These are phyloP conservation scores for Fusarium anthophilum DNA, from an alignment of 2,329 filamentous ascomycete genomes.

Conservation along the genomic window DNA sequence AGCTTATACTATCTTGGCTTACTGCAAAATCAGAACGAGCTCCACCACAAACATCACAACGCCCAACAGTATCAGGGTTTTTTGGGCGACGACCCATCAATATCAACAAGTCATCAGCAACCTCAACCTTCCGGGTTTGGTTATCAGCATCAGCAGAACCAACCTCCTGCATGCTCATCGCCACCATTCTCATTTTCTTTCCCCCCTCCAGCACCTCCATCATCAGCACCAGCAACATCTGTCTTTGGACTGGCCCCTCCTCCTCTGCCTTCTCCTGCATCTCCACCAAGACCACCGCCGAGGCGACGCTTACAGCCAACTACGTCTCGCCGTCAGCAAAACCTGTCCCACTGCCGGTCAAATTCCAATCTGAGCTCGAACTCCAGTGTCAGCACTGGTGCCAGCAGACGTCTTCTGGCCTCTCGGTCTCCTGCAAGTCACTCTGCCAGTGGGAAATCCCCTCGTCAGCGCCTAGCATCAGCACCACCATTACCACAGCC, in stretches of 20 bases:
- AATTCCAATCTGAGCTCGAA: slow-evolving; percentile 26
- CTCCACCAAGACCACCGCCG: slow-evolving; percentile 33
- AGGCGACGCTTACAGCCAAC: slow-evolving; percentile 41
- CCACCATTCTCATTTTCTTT: slow-evolving; percentile 23
- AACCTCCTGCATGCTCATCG: slow-evolving; percentile 23
- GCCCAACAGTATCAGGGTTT: slow-evolving; percentile 26
- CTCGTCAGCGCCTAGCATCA: slow-evolving; percentile 40
- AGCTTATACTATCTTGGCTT: slow-evolving; percentile 31
- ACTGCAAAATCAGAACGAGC: slow-evolving; percentile 32
- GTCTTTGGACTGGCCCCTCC: slow-evolving; percentile 26
- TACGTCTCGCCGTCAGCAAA: slow-evolving; percentile 37
- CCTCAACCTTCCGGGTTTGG: slow-evolving; percentile 16
- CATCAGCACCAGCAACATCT: slow-evolving; percentile 32
- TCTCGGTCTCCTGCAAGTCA: slow-evolving; percentile 35
- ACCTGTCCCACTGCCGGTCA: slow-evolving; percentile 41
- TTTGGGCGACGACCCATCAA: slow-evolving; percentile 16
- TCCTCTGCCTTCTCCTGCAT: slow-evolving; percentile 28
- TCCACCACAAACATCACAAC: slow-evolving; percentile 15
- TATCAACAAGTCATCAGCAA: slow-evolving; percentile 21
- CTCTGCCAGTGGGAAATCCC: slow-evolving; percentile 35
- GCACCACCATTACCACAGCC: slow-evolving; percentile 13
- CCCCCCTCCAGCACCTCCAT: slow-evolving; percentile 18
- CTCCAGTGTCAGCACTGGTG: slow-evolving; percentile 21
- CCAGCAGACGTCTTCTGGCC: slow-evolving; percentile 33
- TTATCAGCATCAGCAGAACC: slow-evolving; percentile 24